Base-by-base conservation (phyloP, 768 basidiomycete species). In the Crepidotus variabilis region DNA sequence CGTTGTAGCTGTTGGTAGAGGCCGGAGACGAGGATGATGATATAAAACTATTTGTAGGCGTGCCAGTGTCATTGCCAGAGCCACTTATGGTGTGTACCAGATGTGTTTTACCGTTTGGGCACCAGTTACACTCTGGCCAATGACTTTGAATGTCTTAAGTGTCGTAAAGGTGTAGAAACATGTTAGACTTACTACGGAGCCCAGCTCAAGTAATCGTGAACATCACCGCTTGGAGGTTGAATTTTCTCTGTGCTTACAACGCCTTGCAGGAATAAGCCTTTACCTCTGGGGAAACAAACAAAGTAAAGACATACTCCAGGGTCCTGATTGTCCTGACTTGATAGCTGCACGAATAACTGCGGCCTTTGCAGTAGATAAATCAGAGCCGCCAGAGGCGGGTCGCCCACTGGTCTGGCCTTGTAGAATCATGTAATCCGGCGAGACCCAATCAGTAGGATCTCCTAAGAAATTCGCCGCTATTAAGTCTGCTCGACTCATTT, bases 191-290 rank as follows among this genome's bases (percentile, higher is more conserved):
- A 86, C 85, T 87, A 88, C 39, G 86, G 85, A 13, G 84, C 81
- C 81, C 83, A 86, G 65, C 84, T 86, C 78, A 87, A 75, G 64
- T 85, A 88, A 63, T 86, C 85, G 58, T 84, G 81, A 33, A 74
- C 73, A 62, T 83, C 72, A 1, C 81, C 81, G 18, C 78, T 77
- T 2, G 82, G 82, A 1, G 84, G 75, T 4, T 69, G 64, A 28
- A 78, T 71, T 16, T 73, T 63, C 62, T 82, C 83, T 60, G 69
- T 70, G 48, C 72, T 79, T 16, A 84, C 84, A 52, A 65, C 57
- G 72, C 83, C 84, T 57, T 23, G 51, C 20, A 6, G 34, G 53
- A 39, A n/a, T 20, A 48, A 47, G 50, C 47, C 24, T 35, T 20
- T 7, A 45, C 1, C 13, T 10, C 36, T 20, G 34, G 57, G 22